Evolutionary conservation across 106 monocot genomes (phyloP), one percentile per base, ranked within the genome.

Genomic region (Alisma plantagoaquatica): DNA sequence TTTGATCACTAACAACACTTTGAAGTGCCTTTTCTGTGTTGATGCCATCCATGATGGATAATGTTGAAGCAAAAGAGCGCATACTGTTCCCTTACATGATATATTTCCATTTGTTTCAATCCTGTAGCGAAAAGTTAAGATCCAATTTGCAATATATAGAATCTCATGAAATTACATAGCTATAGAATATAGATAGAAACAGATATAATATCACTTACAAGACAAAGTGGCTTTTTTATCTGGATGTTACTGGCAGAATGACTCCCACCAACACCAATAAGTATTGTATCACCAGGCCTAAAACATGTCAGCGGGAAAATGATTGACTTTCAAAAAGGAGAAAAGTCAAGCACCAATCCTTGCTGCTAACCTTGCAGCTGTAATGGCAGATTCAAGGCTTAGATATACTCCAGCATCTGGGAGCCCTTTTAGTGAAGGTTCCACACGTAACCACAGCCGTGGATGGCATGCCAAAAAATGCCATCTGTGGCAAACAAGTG

Each of bases 401-500:
- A 68, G 46, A 69, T 75, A 96, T 29, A 96, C 78, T 53, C 94
- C 94, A 59, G 77, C 67, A 25, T 81, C 73, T 23, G 19, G 18
- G 8, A 60, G 42, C 15, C 46, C 47, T 72, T 78, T 96, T 27
- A 73, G 57, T 31, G 88, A 64, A n/a, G 62, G 66, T 53, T 96
- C 94, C 1, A 88, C 81, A 14, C 94, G 88, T 55, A 96, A 32
- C 94, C 94, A 96, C 21, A 84, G 64, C 29, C 94, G 80, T 45
- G 88, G 94, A 33, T 96, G 94, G 29, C 94, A 96, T 23, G 81
- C 84, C 61, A 96, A 65, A 51, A 75, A 73, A 46, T 68, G 41
- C 94, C 94, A 96, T 81, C 88, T 88, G 70, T 88, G 80, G 88
- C 94, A 88, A 77, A 96, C 88, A 58, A 88, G 88, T 74, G 88